These are phyloP conservation scores for Orbilia brochopaga DNA, from an alignment of 2,329 filamentous ascomycete genomes.

Conservation along the genomic window DNA sequence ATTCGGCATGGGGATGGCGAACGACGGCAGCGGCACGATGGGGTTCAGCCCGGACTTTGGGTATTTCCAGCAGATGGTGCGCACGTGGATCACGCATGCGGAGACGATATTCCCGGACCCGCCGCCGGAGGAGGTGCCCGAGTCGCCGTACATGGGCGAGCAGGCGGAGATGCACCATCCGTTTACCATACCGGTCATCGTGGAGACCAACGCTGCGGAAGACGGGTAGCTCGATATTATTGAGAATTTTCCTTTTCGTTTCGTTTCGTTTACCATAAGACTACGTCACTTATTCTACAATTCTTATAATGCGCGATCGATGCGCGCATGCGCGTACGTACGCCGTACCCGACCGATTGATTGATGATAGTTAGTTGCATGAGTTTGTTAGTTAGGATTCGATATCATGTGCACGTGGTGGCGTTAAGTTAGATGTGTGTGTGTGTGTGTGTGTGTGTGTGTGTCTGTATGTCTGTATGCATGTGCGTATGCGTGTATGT, in stretches of 20 bases:
- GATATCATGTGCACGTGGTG: not conserved
- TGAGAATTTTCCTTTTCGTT: conserved; percentile 4
- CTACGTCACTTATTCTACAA: no score
- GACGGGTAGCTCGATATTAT: conserved; percentile 11
- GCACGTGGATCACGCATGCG: conserved; percentile 54
- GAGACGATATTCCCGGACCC: conserved; percentile 54
- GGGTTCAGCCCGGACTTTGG: conserved; percentile 55
- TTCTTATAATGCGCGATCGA: not conserved
- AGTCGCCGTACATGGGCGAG: conserved; percentile 37
- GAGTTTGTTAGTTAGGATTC: not conserved
- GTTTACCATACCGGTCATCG: conserved; percentile 48
- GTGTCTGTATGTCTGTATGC: no score
- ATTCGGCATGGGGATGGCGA: conserved; percentile 55
- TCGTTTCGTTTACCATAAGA: no score
- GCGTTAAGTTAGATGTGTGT: conserved; percentile 1
- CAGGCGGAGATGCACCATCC: conserved; percentile 44
- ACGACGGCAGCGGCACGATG: conserved; percentile 52
- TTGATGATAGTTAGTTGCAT: not conserved
- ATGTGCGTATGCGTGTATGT: not conserved
- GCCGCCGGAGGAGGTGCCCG: conserved; percentile 36
- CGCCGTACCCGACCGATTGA: no score
- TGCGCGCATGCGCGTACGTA: no score
- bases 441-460: not conserved
- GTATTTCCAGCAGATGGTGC: conserved; percentile 55
- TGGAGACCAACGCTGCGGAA: conserved; percentile 47